Base-by-base conservation (phyloP, 2,329 filamentous ascomycete genomes). In the Trichoderma sp. region DNA sequence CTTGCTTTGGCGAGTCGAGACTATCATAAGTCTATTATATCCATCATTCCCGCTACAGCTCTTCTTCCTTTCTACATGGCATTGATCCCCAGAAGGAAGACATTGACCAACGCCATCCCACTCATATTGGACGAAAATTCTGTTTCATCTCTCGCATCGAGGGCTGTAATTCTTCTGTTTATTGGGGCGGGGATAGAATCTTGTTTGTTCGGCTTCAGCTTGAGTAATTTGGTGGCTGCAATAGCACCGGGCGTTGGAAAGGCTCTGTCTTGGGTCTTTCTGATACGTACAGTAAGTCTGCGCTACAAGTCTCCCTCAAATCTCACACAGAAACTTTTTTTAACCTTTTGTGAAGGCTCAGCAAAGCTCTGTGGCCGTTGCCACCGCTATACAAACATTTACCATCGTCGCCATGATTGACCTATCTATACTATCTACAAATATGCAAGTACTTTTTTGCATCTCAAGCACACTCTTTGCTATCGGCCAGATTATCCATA, bases 231-330 rank as follows among this genome's bases (percentile, higher is more conserved):
- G 11, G 37, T 70, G 2, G 43, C 71, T 1, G 71, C 72, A 0
- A 7, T 80, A 0, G 16, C 71, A 0, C 53, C 79, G 1, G 79
- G 76, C 0, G 24, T 75, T 0, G 57, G 71, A 0, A 83, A 82
- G 24, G 76, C 77, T 0, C 66, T 74, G 0, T 72, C 75, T 1
- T 83, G 81, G 80, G 79, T 75, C 66, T 82, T 78, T 37, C 72
- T 72, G 0, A 75, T 78, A 3, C 74, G 75, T 52, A 71, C 75
- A 8, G 80, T 83, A 72, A 6, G 77, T 72, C 5, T 35, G 21
- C 37, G 3, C 7, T 37, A 5, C 4, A 8, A 0, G 10, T 0
- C n/a, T 0, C 3, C 0, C 5, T 0, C 33, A 1, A 4, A 4
- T 0, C 16, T 71, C 29, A 62, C 49, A n/a, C 5, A 16, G 19